phyloP scores from a whole-genome alignment of 805 yeast species.

The Pichia nakasei region DNA sequence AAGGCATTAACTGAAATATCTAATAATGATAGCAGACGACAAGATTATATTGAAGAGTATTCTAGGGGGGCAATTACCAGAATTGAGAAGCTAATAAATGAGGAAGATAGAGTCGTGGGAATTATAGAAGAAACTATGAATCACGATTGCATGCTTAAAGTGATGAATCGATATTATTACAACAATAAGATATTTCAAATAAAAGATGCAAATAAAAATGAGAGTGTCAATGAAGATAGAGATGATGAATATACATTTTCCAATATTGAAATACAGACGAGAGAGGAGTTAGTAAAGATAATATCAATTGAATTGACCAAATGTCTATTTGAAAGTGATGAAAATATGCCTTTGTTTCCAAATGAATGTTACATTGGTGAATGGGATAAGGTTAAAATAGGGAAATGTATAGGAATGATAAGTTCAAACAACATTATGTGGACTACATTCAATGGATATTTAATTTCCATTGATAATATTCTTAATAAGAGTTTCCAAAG shows the following conservation, averaged over 20 bases:
- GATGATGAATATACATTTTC: not conserved
- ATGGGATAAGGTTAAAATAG: not conserved
- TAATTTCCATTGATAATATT: slow-evolving; percentile 9
- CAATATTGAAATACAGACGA: not conserved
- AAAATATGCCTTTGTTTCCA: not conserved
- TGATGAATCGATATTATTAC: not conserved
- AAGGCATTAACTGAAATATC: no score
- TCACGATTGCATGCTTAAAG: not conserved
- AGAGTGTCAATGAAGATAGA: not conserved
- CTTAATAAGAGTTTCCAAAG: slow-evolving; percentile 5
- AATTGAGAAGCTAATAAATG: not conserved
- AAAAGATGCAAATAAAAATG: no score
- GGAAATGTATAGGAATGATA: slow-evolving; percentile 9
- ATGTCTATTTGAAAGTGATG: slow-evolving; percentile 11
- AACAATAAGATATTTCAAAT: no score
- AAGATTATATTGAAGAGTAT: no score
- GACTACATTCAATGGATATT: slow-evolving; percentile 19
- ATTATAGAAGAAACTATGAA: no score
- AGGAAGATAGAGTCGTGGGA: not conserved
- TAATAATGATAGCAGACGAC: no score
- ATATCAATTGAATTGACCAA: slow-evolving; percentile 12
- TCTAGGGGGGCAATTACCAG: no score
- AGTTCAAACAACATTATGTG: slow-evolving; percentile 8
- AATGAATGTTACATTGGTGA: not conserved
- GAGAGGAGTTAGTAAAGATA: slow-evolving; percentile 1